phyloP scores from a whole-genome alignment of 116 monocot genomes.

The Iris pallida region DNA sequence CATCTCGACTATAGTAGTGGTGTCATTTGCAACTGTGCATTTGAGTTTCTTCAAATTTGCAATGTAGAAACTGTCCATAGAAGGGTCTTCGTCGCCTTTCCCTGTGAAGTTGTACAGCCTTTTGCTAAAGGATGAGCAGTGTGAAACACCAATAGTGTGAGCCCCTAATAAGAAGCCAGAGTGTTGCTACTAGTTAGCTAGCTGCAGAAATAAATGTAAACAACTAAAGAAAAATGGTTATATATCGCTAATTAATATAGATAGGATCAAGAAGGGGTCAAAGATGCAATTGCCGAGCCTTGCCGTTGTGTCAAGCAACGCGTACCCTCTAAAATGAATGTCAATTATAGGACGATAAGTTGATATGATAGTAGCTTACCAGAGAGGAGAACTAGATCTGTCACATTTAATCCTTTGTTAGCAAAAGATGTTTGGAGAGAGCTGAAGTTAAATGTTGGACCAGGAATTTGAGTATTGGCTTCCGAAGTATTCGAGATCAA shows the following conservation, averaged over 20 bases:
- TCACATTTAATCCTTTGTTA: slow-evolving; percentile 17
- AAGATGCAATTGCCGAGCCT: not conserved
- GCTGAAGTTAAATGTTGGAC: slow-evolving; percentile 13
- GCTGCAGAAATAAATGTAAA: too few species aligned
- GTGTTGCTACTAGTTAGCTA: too few species aligned
- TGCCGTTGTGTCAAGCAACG: too few species aligned
- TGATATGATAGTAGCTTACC: slow-evolving; percentile 1
- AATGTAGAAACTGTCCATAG: not conserved
- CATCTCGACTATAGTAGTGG: not conserved
- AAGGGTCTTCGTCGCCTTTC: slow-evolving; percentile 5
- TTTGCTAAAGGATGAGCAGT: not conserved
- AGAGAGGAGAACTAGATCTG: slow-evolving; percentile 10
- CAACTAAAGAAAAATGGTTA: not conserved
- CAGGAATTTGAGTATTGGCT: slow-evolving; percentile 11
- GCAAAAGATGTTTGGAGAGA: slow-evolving; percentile 16
- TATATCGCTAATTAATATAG: too few species aligned
- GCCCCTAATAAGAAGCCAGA: not conserved
- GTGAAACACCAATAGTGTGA: slow-evolving; percentile 10
- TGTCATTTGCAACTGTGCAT: not conserved
- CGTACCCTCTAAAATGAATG: too few species aligned
- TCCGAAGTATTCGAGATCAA: slow-evolving; percentile 13
- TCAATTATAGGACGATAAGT: too few species aligned
- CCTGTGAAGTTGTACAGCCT: slow-evolving; percentile 16
- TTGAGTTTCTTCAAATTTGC: not conserved
- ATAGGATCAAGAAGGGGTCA: too few species aligned